phyloP scores from a whole-genome alignment of 2,329 filamentous ascomycete species.

The Paraphoma chrysanthemicola region DNA sequence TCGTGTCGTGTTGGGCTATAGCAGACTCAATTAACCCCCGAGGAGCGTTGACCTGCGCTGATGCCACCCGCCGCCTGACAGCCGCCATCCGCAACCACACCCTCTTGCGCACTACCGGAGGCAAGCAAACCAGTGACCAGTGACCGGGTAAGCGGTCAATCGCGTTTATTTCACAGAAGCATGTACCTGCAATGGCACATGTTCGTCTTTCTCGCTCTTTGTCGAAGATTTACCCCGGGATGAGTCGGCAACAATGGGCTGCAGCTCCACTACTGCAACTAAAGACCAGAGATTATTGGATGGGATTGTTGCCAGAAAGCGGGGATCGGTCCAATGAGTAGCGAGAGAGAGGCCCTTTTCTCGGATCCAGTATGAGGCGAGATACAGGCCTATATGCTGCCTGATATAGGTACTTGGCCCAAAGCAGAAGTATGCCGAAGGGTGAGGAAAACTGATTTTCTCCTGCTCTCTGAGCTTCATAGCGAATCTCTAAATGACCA shows the following conservation, averaged over 20 bases:
- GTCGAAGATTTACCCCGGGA: not conserved
- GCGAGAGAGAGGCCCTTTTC: slow-evolving; percentile 5
- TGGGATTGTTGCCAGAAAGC: slow-evolving; percentile 6
- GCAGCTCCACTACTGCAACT: slow-evolving; percentile 6
- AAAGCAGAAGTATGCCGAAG: not conserved
- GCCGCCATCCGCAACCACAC: slow-evolving; percentile 7
- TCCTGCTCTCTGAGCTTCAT: not conserved
- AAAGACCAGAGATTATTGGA: slow-evolving; percentile 9
- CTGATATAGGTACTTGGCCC: slow-evolving; percentile 18
- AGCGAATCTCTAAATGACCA: too few relatives aligned
- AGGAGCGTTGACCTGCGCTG: slow-evolving; percentile 11
- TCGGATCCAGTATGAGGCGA: slow-evolving; percentile 12
- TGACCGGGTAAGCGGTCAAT: slow-evolving; percentile 13
- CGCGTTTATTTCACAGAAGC: not conserved
- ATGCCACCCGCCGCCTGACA: not conserved
- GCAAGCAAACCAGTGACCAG: slow-evolving; percentile 4
- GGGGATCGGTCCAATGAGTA: slow-evolving; percentile 12
- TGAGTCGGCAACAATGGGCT: not conserved
- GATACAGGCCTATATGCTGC: slow-evolving; percentile 19
- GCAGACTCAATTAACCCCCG: slow-evolving; percentile 18
- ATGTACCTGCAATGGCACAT: not conserved
- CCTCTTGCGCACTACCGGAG: slow-evolving; percentile 6
- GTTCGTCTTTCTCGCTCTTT: not conserved
- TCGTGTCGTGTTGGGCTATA: slow-evolving; percentile 7
- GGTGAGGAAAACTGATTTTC: not conserved